Base-by-base conservation (phyloP, 345 rosid species). In the Dipteronia sinensis region DNA sequence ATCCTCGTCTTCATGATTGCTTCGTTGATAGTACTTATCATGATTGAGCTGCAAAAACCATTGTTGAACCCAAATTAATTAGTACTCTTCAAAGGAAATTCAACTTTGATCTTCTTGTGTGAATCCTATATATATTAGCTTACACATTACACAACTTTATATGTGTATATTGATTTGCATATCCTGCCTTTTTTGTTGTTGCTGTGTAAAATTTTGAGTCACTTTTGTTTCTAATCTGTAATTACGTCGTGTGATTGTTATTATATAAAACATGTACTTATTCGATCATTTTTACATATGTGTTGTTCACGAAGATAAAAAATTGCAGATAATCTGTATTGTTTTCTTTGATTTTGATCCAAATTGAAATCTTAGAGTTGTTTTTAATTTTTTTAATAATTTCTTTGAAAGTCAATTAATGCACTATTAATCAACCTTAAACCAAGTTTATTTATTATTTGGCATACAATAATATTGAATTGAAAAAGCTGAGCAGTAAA, bases 1-100 rank as follows among this genome's bases (percentile, higher is more conserved):
- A n/a, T 82, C 90, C 3, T 71, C 78, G 10, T 67, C 81, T 65
- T 78, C 84, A 31, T 58, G 75, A 83, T 19, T 49, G 9, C 46
- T 49, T 15, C 55, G 10, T 56, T 56, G 62, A 56, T 4, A 5
- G 19, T 31, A 2, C 1, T 27, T 61, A 40, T 51, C 10, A 55
- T 31, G 64, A 29, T 10, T 55, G 44, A 25, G 67, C 34, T 25
- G 10, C n/a, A 16, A 25, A 11, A 40, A 51, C 47, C 69, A 9
- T 65, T 16, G 3, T 23, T 10, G 34, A 62, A 20, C 31, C 46
- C 38, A 34, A 34, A 34, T 34, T 34, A 34, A 42, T 7, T 42
- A 42, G 11, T 42, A 13, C 67, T 64, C 67, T 29, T 64, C 8
- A 1, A 16, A 13, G n/a, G 67, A 64, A 49, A 49, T 7, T 64